Evolutionary conservation across 148 eudicot species (phyloP).

Genomic region (Rhododendron ferrugineum): DNA sequence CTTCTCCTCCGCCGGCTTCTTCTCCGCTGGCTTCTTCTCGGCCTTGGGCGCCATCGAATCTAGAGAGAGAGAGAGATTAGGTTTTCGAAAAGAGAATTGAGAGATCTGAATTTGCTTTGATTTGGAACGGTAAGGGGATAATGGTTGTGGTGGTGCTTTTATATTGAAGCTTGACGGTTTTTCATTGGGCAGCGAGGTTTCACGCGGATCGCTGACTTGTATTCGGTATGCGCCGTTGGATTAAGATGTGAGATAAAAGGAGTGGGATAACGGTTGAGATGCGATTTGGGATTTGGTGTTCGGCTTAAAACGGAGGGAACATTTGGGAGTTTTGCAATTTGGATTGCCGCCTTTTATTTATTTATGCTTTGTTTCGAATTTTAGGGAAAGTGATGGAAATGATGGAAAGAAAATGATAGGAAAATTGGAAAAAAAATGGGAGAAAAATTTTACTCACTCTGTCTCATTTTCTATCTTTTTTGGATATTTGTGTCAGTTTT

Average conservation of each 20-base stretch:
- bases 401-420: too few relatives aligned
- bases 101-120: neutral
- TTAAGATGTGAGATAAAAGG: neutral
- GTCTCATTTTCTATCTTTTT: too few relatives aligned
- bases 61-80: neutral
- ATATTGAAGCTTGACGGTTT: neutral
- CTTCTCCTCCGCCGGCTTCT: conserved; percentile 28
- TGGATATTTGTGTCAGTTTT: too few relatives aligned
- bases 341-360: neutral
- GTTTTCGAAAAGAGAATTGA: neutral
- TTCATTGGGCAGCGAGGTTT: neutral
- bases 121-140: neutral
- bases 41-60: conserved; percentile 10
- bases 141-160: neutral
- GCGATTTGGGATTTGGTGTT: neutral
- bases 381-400: too few relatives aligned
- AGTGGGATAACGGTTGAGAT: neutral
- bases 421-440: too few relatives aligned
- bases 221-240: neutral
- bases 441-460: too few relatives aligned
- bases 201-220: conserved; percentile 8
- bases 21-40: conserved; percentile 16
- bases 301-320: neutral
- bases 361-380: too few relatives aligned
- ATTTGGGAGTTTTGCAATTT: neutral